Conservation (phyloP, 1,284 basidiomycete species). For the Athelia sp. region DNA sequence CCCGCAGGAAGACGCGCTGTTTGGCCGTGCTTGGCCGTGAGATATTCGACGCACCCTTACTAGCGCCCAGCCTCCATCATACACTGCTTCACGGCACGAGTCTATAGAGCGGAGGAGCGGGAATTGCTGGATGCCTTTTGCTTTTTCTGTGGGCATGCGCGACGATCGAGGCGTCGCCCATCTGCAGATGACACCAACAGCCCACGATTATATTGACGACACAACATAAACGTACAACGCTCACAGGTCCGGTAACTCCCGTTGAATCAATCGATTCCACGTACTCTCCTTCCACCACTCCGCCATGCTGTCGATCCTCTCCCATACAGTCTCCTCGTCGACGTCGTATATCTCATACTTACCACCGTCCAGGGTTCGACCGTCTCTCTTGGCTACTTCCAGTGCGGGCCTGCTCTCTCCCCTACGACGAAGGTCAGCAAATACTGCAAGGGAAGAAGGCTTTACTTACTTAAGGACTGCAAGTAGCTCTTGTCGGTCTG, state of each 20-base stretch:
- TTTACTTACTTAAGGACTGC: slow-evolving; percentile 59
- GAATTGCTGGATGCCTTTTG: too few species aligned
- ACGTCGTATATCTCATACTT: slow-evolving; percentile 87
- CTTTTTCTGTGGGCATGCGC: too few species aligned
- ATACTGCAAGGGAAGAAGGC: slow-evolving; percentile 1
- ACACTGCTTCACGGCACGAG: too few species aligned
- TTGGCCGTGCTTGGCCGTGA: too few species aligned
- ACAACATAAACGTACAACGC: not conserved
- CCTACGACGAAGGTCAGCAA: slow-evolving; percentile 25
- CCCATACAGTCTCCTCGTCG: slow-evolving; percentile 80
- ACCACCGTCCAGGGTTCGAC: slow-evolving; percentile 57
- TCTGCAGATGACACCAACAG: not conserved
- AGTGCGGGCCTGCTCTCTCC: slow-evolving; percentile 82
- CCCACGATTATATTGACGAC: slow-evolving; percentile 1
- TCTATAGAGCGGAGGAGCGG: too few species aligned
- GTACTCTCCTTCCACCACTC: slow-evolving; percentile 94
- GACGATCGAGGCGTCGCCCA: too few species aligned
- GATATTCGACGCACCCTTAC: too few species aligned
- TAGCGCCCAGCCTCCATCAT: too few species aligned
- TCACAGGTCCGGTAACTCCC: slow-evolving; percentile 85
- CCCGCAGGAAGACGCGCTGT: too few species aligned
- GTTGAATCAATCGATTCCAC: slow-evolving; percentile 77
- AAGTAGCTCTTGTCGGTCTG: slow-evolving; percentile 70
- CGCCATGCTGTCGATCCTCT: slow-evolving; percentile 72
- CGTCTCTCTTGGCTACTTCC: slow-evolving; percentile 71